Percentiles rank a stretch among this genome's conserved stretches.
phyloP scores from a whole-genome alignment of 768 basidiomycete genomes.

The Leccinum broughii region DNA sequence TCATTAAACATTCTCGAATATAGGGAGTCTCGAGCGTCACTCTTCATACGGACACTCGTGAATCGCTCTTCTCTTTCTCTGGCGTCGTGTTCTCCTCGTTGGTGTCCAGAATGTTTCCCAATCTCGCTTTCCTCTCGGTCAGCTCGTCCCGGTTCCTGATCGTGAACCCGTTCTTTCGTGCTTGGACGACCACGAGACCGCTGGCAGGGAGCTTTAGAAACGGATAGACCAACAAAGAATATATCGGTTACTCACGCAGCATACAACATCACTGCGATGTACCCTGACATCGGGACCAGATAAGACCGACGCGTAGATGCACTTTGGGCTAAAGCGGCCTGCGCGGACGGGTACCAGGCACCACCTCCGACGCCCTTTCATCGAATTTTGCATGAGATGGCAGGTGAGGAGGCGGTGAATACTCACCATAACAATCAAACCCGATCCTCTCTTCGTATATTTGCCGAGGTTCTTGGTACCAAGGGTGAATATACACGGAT shows the following conservation, averaged over 20 bases:
- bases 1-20: background rate
- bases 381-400: background rate
- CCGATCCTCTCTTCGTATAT: conserved; percentile 61
- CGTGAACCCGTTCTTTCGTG: conserved; percentile 49
- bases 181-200: conserved; percentile 54
- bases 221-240: background rate
- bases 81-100: conserved; percentile 6
- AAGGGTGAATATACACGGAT: conserved; percentile 67
- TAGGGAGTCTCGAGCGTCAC: background rate
- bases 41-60: conserved; percentile 13
- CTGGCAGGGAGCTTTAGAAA: conserved; percentile 30
- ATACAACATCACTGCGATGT: conserved; percentile 56
- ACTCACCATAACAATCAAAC: conserved; percentile 60
- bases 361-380: conserved; percentile 60
- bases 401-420: background rate
- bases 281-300: conserved; percentile 60
- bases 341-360: conserved; percentile 68
- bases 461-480: conserved; percentile 63
- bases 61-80: conserved; percentile 20
- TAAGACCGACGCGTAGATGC: conserved; percentile 54
- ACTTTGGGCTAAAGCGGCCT: conserved; percentile 54
- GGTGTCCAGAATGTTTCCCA: background rate
- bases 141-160: conserved; percentile 49
- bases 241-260: conserved; percentile 44
- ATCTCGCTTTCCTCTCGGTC: conserved; percentile 19